These are phyloP conservation scores for Erythrophleum ivorense DNA, from an alignment of 331 rosid genomes.

Conservation along the genomic window DNA sequence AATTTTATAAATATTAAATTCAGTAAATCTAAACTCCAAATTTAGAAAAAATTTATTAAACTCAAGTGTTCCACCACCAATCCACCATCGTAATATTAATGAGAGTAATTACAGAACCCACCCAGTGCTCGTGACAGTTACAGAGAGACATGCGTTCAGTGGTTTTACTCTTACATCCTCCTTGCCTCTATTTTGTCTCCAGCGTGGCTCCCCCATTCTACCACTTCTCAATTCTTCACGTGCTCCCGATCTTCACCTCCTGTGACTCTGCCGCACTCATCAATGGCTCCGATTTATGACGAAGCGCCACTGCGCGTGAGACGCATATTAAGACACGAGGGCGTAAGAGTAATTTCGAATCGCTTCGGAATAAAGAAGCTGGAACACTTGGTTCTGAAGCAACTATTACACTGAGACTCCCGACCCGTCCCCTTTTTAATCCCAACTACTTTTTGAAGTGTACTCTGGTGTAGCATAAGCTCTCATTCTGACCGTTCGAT, in stretches of 20 bases:
- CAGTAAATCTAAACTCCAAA: not conserved
- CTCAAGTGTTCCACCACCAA: not conserved
- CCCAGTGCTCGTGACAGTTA: slow-evolving; percentile 4
- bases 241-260: not conserved
- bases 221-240: slow-evolving; percentile 15
- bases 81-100: not conserved
- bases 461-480: not conserved
- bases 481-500: not conserved
- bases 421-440: slow-evolving; percentile 43
- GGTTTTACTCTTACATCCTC: not conserved
- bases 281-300: not conserved
- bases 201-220: slow-evolving; percentile 34
- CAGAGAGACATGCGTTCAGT: not conserved
- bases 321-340: not conserved
- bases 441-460: not conserved
- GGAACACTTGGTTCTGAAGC: slow-evolving; percentile 70
- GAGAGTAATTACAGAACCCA: slow-evolving; percentile 5
- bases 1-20: not conserved
- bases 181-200: not conserved
- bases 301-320: slow-evolving; percentile 3
- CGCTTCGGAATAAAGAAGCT: slow-evolving; percentile 63
- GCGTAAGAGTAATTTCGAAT: slow-evolving; percentile 40
- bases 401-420: slow-evolving; percentile 53
- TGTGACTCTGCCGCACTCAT: not conserved
- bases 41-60: not conserved